These are phyloP conservation scores for Myxozyma monticola DNA, from an alignment of 805 yeast species.

Conservation along the genomic window DNA sequence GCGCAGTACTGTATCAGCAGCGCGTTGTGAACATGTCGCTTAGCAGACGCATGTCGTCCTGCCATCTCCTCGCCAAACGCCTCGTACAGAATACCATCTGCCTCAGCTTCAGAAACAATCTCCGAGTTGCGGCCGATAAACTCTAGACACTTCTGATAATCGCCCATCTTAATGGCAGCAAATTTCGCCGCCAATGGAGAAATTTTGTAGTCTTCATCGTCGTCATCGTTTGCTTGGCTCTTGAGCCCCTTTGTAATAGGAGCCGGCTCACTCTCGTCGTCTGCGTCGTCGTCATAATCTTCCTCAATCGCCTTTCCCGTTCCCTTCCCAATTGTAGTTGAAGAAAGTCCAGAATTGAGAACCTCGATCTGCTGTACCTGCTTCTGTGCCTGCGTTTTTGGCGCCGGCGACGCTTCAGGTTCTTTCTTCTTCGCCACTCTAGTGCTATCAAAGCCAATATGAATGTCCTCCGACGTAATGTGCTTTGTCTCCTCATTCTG, in stretches of 20 bases:
- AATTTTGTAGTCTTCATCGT: slow-evolving; percentile 38
- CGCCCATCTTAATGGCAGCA: slow-evolving; percentile 54
- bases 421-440: slow-evolving; percentile 62
- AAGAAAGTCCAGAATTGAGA: slow-evolving; percentile 35
- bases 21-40: slow-evolving; percentile 75
- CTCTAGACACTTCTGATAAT: slow-evolving; percentile 52
- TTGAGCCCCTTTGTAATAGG: not conserved
- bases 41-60: slow-evolving; percentile 55
- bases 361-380: slow-evolving; percentile 39
- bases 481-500: slow-evolving; percentile 68
- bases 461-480: slow-evolving; percentile 87
- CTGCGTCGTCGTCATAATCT: slow-evolving; percentile 13
- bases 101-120: slow-evolving; percentile 78
- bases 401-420: slow-evolving; percentile 32
- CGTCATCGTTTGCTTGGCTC: slow-evolving; percentile 13
- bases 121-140: slow-evolving; percentile 57
- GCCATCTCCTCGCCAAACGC: slow-evolving; percentile 82
- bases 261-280: slow-evolving; percentile 7
- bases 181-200: slow-evolving; percentile 67
- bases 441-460: slow-evolving; percentile 87
- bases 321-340: slow-evolving; percentile 9
- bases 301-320: slow-evolving; percentile 6
- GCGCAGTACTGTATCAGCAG: slow-evolving; percentile 71
- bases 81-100: slow-evolving; percentile 88
- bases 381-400: slow-evolving; percentile 39